Base-by-base conservation (phyloP, 202 grass and related monocot genomes). In the Brachypodium distachyon region DNA sequence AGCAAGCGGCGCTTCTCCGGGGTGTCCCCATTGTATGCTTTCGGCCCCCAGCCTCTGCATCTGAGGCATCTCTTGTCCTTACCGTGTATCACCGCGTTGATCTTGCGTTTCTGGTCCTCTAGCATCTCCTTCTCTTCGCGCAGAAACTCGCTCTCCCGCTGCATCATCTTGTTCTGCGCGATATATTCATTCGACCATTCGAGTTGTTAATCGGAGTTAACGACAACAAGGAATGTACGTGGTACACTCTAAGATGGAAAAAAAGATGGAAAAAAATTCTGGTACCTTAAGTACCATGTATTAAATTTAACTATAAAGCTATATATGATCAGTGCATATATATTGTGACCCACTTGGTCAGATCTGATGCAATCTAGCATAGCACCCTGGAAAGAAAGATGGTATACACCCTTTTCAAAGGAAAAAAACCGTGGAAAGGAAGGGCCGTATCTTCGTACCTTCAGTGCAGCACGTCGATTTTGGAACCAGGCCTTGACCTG, bases 401-500 rank as follows among this genome's bases (percentile, higher is more conserved):
- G n/a, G n/a, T n/a, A n/a, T n/a, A n/a, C n/a, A n/a, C n/a, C n/a
- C n/a, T n/a, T n/a, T n/a, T n/a, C n/a, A n/a, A n/a, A n/a, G n/a
- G n/a, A n/a, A n/a, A n/a, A n/a, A n/a, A n/a, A n/a, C 37, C n/a
- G 6, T 40, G 25, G n/a, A 59, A 58, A 6, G 43, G 16, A 23
- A 23, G 6, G 29, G n/a, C n/a, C n/a, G 21, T n/a, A 28, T 9
- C 9, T 61, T 79, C 79, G 77, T 69, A 85, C 85, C 89, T 85
- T 91, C 9, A 5, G 63, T 16, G 78, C 56, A 9, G 63, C 61
- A 38, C 89, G 74, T 19, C 74, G 33, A 28, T 92, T 92, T 13
- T 92, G 89, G 50, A 92, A 92, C 89, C 89, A 92, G 27, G 80
- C 67, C 31, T 83, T 88, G 56, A 92, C 53, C 63, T 92, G 82